phyloP scores from a whole-genome alignment of 1,284 basidiomycete species.

The Thecaphora frezii region DNA sequence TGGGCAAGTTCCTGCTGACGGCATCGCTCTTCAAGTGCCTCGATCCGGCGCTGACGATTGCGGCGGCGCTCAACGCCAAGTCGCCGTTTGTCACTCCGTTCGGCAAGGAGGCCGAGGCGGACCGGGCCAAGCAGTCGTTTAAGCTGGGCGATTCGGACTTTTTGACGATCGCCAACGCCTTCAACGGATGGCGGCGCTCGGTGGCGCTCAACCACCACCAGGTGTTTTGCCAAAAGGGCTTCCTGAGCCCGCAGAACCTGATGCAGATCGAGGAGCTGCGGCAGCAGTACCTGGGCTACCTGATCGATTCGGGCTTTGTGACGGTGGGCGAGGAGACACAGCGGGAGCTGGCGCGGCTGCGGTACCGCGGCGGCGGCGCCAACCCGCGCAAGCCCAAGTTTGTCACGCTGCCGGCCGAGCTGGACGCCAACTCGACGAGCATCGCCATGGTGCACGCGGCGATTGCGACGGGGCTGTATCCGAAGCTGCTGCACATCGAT shows the following conservation, averaged over 20 bases:
- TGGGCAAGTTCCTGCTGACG: slow-evolving; percentile 89
- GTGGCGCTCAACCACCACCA: slow-evolving; percentile 65
- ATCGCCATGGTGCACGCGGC: slow-evolving; percentile 75
- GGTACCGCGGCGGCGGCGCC: slow-evolving; percentile 33
- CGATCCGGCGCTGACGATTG: slow-evolving; percentile 93
- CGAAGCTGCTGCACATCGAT: slow-evolving; percentile 81
- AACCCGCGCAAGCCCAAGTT: slow-evolving; percentile 70
- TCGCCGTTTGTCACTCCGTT: slow-evolving; percentile 84
- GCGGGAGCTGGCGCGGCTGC: slow-evolving; percentile 71
- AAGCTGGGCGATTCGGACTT: slow-evolving; percentile 91
- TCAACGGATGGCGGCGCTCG: slow-evolving; percentile 82
- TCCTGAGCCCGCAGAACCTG: slow-evolving; percentile 84
- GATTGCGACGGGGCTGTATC: slow-evolving; percentile 83
- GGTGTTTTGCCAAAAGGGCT: slow-evolving; percentile 77
- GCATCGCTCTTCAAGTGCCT: slow-evolving; percentile 85
- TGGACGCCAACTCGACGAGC: slow-evolving; percentile 71
- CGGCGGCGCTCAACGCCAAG: slow-evolving; percentile 85
- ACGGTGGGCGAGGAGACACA: slow-evolving; percentile 70
- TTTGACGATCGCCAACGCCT: slow-evolving; percentile 87
- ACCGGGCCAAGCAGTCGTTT: slow-evolving; percentile 80
- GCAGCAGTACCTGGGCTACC: slow-evolving; percentile 78
- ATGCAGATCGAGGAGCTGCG: slow-evolving; percentile 95
- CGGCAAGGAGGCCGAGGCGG: slow-evolving; percentile 83
- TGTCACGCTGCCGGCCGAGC: slow-evolving; percentile 69
- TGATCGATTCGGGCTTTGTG: slow-evolving; percentile 86